Percentiles rank a stretch among this genome's conserved stretches.
Evolutionary conservation across 2,329 filamentous ascomycete genomes (phyloP).

Genomic region (Fusarium setosum): DNA sequence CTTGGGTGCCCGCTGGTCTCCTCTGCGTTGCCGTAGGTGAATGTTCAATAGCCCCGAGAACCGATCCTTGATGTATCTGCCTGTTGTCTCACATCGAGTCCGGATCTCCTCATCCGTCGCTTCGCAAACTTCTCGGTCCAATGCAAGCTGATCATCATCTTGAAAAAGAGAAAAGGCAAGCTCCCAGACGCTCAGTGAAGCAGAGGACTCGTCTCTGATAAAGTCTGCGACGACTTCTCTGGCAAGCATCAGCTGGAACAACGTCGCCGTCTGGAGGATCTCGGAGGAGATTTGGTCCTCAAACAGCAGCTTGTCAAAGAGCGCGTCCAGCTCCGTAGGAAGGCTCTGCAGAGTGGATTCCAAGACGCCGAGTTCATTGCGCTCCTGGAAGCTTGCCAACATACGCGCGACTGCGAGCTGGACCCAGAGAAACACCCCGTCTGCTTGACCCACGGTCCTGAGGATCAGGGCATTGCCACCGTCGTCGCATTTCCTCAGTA

Average conservation of each 20-base stretch:
- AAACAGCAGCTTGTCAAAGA: conserved; percentile 48
- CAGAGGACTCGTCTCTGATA: conserved; percentile 46
- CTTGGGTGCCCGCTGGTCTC: conserved; percentile 26
- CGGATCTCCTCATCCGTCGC: conserved; percentile 29
- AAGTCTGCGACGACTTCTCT: conserved; percentile 48
- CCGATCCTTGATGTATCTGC: conserved; percentile 19
- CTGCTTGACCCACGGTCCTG: conserved; percentile 36
- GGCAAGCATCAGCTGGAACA: conserved; percentile 47
- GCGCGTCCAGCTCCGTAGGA: conserved; percentile 41
- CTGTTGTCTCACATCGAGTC: conserved; percentile 27
- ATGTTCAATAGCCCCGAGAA: conserved; percentile 44
- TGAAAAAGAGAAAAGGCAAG: conserved; percentile 43
- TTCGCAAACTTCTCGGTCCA: conserved; percentile 34
- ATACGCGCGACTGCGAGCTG: conserved; percentile 45
- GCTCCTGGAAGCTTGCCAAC: conserved; percentile 24
- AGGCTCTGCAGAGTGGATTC: conserved; percentile 23
- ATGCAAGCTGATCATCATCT: conserved; percentile 30
- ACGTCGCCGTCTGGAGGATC: conserved; percentile 34
- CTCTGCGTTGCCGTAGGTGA: conserved; percentile 25
- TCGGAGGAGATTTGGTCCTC: conserved; percentile 32
- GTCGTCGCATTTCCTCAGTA: conserved; percentile 17
- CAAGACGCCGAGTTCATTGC: conserved; percentile 6
- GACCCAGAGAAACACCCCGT: conserved; percentile 51
- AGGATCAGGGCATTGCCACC: conserved; percentile 15
- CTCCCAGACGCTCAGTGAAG: conserved; percentile 48